Evolutionary conservation across 106 monocot species (phyloP), one percentile per base, ranked within the genome.

Genomic region (Vanilla planifolia): DNA sequence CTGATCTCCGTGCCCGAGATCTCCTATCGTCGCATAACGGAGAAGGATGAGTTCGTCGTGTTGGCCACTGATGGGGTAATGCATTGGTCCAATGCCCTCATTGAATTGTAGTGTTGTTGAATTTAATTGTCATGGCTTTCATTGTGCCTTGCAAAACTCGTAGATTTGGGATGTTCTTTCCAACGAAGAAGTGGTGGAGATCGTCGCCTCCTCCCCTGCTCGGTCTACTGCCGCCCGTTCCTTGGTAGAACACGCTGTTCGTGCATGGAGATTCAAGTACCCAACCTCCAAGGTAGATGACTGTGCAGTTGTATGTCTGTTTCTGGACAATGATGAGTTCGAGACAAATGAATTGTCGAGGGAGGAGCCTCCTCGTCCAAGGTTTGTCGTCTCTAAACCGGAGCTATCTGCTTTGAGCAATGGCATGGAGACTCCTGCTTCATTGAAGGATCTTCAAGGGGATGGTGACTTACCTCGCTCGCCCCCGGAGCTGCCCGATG

Each of bases 1-100:
- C 60, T 70, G 37, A 70, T 70, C 23, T 80, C 80, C 26, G 77
- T 80, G 56, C 85, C 80, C 37, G 80, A 80, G 14, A 41, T 85
- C 17, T 76, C 85, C 24, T 80, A 67, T 62, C 68, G 80, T 4
- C 69, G 42, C n/a, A 73, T 85, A 33, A 77, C 76, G 28, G 70
- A 80, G 26, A 73, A 41, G 26, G 85, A 85, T 43, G 76, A 85
- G 53, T 85, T 85, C 66, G 63, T 85, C 27, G 73, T 85, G 9
- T 52, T 85, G 39, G 85, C 85, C 25, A 77, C 85, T 33, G 85
- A 85, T 77, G 85, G 85, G 80, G 85, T 85, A 74, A 67, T 61
- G 1, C 35, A 27, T 28, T 53, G 11, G 16, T 28, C 53, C 15
- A 14, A 15, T 28, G 15, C 25, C 48, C 30, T n/a, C n/a, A n/a